Conservation (phyloP, 768 basidiomycete species). For the Suillus cothurnatus region DNA sequence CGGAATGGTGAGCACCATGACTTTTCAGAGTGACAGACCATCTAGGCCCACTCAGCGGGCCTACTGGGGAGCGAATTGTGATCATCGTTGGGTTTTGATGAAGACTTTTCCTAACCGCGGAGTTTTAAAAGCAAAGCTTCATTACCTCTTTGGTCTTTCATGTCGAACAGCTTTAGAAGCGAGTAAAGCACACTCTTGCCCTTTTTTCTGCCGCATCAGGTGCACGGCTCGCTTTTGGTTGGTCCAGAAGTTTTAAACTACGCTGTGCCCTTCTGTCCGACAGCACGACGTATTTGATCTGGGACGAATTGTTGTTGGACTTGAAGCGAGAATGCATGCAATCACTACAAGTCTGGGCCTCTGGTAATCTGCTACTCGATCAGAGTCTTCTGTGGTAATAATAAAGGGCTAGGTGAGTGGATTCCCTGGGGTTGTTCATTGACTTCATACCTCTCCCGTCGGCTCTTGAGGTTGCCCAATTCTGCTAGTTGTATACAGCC, state of each 20-base stretch:
- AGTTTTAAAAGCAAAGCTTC: not conserved
- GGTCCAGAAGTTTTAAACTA: too few relatives aligned
- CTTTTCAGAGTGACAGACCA: not conserved
- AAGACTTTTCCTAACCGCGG: not conserved
- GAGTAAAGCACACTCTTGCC: not conserved
- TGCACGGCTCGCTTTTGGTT: not conserved
- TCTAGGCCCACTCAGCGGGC: too few relatives aligned
- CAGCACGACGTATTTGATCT: not conserved
- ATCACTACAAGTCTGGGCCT: not conserved
- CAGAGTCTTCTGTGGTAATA: not conserved
- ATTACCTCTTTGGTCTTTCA: not conserved
- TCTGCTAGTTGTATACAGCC: too few relatives aligned
- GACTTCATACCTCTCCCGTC: not conserved
- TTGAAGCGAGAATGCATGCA: not conserved
- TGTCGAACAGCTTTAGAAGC: too few relatives aligned
- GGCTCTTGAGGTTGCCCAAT: not conserved
- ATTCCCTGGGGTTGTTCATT: not conserved
- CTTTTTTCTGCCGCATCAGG: slow-evolving; percentile 4
- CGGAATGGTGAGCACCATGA: not conserved
- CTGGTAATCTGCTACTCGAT: not conserved
- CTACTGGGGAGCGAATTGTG: not conserved
- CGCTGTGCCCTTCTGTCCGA: not conserved
- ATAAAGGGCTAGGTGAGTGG: not conserved
- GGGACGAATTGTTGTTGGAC: not conserved
- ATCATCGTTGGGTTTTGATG: not conserved